Evolutionary conservation across 768 basidiomycete genomes (phyloP), one percentile per base, ranked within the genome.

Genomic region (Nevesoporus exiguus): DNA sequence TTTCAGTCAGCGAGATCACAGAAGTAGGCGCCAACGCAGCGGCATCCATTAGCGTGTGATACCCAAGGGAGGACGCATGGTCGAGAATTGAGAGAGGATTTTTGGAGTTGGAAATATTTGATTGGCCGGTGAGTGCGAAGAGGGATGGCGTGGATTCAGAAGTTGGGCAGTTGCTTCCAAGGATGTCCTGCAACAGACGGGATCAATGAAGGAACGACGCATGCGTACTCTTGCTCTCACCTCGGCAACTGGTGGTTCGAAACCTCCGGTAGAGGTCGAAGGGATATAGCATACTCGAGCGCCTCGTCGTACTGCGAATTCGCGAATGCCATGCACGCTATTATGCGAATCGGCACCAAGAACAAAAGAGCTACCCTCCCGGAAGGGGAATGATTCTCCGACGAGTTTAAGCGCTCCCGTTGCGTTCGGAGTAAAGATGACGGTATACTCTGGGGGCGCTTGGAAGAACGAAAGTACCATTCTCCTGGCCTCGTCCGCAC

Each of bases 271-370:
- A 13, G 90, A 67, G 10, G 81, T 82, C 3, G 85, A 81, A 9
- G 79, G 77, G 44, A 91, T 80, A 66, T 93, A 93, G 41, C 74
- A 73, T 17, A 85, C 79, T 33, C 73, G 66, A 6, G 84, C 82
- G 13, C 84, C 83, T 41, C 76, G 76, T 54, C 72, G 69, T 13
- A 66, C 64, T 0, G 89, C 88, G 61, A 81, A 92, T 70, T 87
- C 78, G 39, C 90, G 79, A 55, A 92, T 86, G 8, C 90, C 90
- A 61, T 92, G 85, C 21, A 92, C 84, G 56, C 88, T 90, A 62
- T 91, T 92, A 67, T 93, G 91, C 8, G 88, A 85, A 69, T 93
- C 90, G 15, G 79, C 77, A 19, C 86, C 80, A 51, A 93, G 81
- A 47, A 93, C 78, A 62, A 83, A 85, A 43, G 69, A 70, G 47